These are phyloP conservation scores for Posidonia australis DNA, from an alignment of 106 monocot genomes.

Conservation along the genomic window DNA sequence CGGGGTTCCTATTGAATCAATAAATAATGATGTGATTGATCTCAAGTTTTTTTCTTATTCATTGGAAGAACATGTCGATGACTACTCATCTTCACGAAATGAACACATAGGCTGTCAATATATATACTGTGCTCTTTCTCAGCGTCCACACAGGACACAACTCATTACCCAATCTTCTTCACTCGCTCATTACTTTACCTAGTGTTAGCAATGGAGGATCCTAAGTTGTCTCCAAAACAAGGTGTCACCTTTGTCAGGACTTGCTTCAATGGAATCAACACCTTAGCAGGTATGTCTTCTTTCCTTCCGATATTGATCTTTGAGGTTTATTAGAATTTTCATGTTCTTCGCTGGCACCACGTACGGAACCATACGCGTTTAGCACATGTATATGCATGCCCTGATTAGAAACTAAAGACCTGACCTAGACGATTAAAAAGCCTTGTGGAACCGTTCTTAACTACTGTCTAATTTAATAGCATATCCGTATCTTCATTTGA, in stretches of 20 bases:
- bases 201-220: conserved; percentile 25
- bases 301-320: neutral
- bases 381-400: too few species aligned
- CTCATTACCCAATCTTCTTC: neutral
- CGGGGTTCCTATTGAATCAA: too few species aligned
- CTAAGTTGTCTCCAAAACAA: conserved; percentile 19
- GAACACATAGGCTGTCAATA: too few species aligned
- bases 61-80: neutral
- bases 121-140: too few species aligned
- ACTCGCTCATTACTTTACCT: neutral
- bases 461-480: too few species aligned
- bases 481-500: too few species aligned
- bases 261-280: conserved; percentile 78
- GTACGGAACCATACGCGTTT: too few species aligned
- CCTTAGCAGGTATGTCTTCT: conserved; percentile 48
- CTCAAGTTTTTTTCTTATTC: neutral
- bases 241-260: conserved; percentile 60
- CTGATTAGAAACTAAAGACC: too few species aligned
- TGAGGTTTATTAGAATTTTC: neutral
- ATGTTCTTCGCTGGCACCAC: neutral
- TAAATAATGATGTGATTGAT: too few species aligned
- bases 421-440: too few species aligned
- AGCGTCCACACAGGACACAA: too few species aligned
- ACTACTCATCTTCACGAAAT: neutral
- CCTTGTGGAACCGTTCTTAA: too few species aligned